phyloP scores from a whole-genome alignment of 331 rosid species.

The Quercus tomentella region DNA sequence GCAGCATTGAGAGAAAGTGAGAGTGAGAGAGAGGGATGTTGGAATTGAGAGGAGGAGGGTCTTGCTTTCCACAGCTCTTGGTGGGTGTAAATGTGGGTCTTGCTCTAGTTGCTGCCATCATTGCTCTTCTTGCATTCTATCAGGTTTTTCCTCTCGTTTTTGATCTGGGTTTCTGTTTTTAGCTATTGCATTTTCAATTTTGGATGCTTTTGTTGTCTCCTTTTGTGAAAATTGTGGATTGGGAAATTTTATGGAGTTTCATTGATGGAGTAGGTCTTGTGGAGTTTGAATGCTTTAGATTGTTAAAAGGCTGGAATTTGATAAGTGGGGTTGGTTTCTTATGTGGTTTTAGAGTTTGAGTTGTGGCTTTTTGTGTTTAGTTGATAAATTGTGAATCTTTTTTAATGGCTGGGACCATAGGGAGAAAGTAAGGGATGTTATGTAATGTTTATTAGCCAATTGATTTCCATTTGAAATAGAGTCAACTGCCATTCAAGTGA shows the following conservation, averaged over 20 bases:
- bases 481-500: constrained; percentile 2
- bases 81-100: constrained; percentile 58
- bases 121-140: constrained; percentile 59
- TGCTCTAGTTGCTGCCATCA: constrained; percentile 58
- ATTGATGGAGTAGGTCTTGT: not conserved
- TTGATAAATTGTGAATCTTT: not conserved
- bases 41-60: constrained; percentile 33
- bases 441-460: not conserved
- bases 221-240: constrained; percentile 3
- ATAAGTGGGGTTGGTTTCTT: constrained; percentile 9
- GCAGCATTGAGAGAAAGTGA: not conserved
- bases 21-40: constrained; percentile 31
- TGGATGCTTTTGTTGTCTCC: not conserved
- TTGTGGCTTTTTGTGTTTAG: not conserved
- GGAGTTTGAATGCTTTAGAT: not conserved
- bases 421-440: not conserved
- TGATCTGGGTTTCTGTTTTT: constrained; percentile 5
- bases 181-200: constrained; percentile 2
- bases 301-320: constrained; percentile 1
- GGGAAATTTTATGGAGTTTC: not conserved
- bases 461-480: not conserved
- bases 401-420: constrained; percentile 1
- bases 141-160: constrained; percentile 52
- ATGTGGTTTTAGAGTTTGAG: constrained; percentile 12
- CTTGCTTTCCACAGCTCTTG: constrained; percentile 57